These are phyloP conservation scores for Berkeleyomyces rouxiae DNA, from an alignment of 2,329 filamentous ascomycete genomes.

Conservation along the genomic window DNA sequence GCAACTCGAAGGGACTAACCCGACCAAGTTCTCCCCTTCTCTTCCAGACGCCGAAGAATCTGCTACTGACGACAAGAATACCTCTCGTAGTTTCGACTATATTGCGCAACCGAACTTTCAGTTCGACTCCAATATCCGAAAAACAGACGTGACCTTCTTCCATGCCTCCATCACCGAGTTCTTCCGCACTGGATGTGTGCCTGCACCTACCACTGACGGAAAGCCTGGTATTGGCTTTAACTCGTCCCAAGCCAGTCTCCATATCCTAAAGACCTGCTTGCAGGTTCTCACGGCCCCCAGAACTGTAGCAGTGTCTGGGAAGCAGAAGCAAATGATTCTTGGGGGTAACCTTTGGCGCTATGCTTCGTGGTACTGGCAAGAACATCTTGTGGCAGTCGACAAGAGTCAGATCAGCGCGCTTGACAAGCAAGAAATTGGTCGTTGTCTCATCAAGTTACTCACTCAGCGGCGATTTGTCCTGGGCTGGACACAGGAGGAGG, in stretches of 20 bases:
- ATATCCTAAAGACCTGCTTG: constrained; percentile 25
- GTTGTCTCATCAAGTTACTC: constrained; percentile 23
- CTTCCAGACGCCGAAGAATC: background rate
- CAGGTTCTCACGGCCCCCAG: constrained; percentile 24
- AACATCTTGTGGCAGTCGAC: constrained; percentile 24
- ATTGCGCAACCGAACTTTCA: constrained; percentile 22
- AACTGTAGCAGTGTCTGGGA: background rate
- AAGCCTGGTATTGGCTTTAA: constrained; percentile 22
- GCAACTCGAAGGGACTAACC: constrained; percentile 21
- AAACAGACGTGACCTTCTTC: constrained; percentile 25
- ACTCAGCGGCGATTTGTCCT: constrained; percentile 23
- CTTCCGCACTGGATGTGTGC: constrained; percentile 10
- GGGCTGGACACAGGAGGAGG: constrained; percentile 27
- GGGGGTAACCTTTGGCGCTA: constrained; percentile 20
- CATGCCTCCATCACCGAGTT: constrained; percentile 13
- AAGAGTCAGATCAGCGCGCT: constrained; percentile 16
- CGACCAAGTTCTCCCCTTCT: background rate
- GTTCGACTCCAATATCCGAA: constrained; percentile 27
- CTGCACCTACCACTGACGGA: constrained; percentile 2
- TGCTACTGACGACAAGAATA: constrained; percentile 17
- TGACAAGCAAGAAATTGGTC: constrained; percentile 22
- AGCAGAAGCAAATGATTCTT: background rate
- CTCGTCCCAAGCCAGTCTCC: constrained; percentile 21
- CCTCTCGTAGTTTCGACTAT: constrained; percentile 19
- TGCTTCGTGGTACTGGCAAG: constrained; percentile 30